phyloP scores from a whole-genome alignment of 768 basidiomycete species.

The Podaxis sp. region DNA sequence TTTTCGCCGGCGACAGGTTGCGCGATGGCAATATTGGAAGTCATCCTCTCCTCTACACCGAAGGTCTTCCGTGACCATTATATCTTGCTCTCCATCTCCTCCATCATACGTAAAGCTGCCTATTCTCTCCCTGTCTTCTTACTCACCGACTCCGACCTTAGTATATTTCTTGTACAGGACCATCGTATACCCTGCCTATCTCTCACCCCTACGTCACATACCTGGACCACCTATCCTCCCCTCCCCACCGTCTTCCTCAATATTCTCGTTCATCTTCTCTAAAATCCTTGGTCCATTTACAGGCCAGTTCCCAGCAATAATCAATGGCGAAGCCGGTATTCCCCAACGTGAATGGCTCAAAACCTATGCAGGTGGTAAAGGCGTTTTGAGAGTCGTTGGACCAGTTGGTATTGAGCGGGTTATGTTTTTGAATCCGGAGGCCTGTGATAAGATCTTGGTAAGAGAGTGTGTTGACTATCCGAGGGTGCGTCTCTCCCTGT shows the following conservation, averaged over 20 bases:
- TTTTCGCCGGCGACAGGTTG: too few relatives aligned
- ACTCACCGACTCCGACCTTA: background rate
- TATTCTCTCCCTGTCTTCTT: too few relatives aligned
- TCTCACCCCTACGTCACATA: slow-evolving; percentile 13
- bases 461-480: slow-evolving; percentile 41
- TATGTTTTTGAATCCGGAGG: slow-evolving; percentile 40
- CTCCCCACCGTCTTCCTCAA: background rate
- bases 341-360: slow-evolving; percentile 43
- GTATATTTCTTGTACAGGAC: slow-evolving; percentile 3
- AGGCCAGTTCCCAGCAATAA: slow-evolving; percentile 40
- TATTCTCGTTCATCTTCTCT: background rate
- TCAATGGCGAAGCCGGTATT: slow-evolving; percentile 40
- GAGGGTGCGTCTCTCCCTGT: slow-evolving; percentile 26
- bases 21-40: too few relatives aligned
- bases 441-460: slow-evolving; percentile 39
- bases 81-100: too few relatives aligned
- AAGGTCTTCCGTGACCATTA: too few relatives aligned
- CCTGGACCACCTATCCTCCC: slow-evolving; percentile 12
- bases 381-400: slow-evolving; percentile 38
- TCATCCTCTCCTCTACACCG: too few relatives aligned
- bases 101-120: too few relatives aligned
- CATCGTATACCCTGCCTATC: slow-evolving; percentile 6
- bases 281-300: background rate
- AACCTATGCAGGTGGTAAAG: slow-evolving; percentile 30
- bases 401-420: slow-evolving; percentile 41